Conservation (phyloP, 768 basidiomycete genomes). For the Russula lepida region DNA sequence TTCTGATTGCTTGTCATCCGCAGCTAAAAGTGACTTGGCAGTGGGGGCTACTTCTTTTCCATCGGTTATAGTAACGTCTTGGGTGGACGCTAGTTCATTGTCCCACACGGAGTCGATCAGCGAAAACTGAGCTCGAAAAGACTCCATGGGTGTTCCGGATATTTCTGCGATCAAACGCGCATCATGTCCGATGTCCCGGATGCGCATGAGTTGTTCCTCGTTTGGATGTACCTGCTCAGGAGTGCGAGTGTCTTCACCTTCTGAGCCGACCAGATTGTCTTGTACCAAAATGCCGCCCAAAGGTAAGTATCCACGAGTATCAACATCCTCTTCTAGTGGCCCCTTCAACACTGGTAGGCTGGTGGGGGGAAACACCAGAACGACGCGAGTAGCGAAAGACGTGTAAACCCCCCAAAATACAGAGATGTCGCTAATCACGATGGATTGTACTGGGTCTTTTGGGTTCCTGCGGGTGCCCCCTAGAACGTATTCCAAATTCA, state of each 20-base stretch:
- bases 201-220: conserved; percentile 91
- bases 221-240: conserved; percentile 68
- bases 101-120: conserved; percentile 14
- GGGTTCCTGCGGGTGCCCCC: conserved; percentile 13
- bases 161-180: conserved; percentile 41
- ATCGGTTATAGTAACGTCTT: background rate
- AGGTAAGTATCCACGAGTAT: conserved; percentile 82
- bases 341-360: conserved; percentile 48
- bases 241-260: conserved; percentile 6
- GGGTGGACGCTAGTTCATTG: background rate
- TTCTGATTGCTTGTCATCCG: conserved; percentile 25
- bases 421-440: conserved; percentile 31
- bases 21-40: conserved; percentile 13
- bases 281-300: conserved; percentile 51
- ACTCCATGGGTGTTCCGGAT: conserved; percentile 7
- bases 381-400: conserved; percentile 54
- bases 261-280: conserved; percentile 12
- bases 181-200: conserved; percentile 75
- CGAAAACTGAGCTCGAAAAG: conserved; percentile 14
- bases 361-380: conserved; percentile 56
- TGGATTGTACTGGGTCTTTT: conserved; percentile 20
- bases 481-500: conserved; percentile 39
- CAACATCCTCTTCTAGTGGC: conserved; percentile 83
- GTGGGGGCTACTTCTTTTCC: background rate
- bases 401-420: conserved; percentile 70